These are phyloP conservation scores for Exserohilum turcica DNA, from an alignment of 2,329 filamentous ascomycete genomes.

Conservation along the genomic window DNA sequence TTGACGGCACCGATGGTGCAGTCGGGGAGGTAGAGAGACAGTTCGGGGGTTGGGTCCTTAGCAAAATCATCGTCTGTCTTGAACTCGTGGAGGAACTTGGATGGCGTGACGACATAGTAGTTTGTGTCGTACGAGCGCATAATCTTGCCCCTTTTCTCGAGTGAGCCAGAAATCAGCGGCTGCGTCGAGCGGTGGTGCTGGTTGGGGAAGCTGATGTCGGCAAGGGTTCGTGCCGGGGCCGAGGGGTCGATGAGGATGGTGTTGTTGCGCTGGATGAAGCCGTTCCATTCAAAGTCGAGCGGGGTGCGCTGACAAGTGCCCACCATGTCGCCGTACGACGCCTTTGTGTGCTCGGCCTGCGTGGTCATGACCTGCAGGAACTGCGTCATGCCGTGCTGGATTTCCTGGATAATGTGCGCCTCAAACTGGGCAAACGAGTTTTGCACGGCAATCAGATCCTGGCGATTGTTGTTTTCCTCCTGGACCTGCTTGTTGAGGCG, in stretches of 20 bases:
- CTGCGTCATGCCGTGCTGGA: slow-evolving; percentile 81
- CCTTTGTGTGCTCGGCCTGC: slow-evolving; percentile 80
- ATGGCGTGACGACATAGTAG: slow-evolving; percentile 89
- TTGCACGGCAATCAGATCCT: slow-evolving; percentile 91
- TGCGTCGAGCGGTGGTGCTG: slow-evolving; percentile 80
- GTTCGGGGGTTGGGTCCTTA: slow-evolving; percentile 79
- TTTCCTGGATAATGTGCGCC: slow-evolving; percentile 77
- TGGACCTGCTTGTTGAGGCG: slow-evolving; percentile 87
- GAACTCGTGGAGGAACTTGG: slow-evolving; percentile 93
- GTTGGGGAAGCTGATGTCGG: slow-evolving; percentile 82
- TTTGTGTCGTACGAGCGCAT: slow-evolving; percentile 78
- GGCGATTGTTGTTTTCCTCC: slow-evolving; percentile 94
- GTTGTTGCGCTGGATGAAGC: slow-evolving; percentile 74
- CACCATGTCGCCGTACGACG: slow-evolving; percentile 84
- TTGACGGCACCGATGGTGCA: slow-evolving; percentile 74
- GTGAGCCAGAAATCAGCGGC: slow-evolving; percentile 81
- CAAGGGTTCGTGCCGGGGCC: slow-evolving; percentile 72
- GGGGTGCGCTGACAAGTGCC: slow-evolving; percentile 76
- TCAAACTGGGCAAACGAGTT: slow-evolving; percentile 88
- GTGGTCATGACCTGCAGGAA: slow-evolving; percentile 81
- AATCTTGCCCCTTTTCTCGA: slow-evolving; percentile 90
- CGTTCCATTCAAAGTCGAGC: slow-evolving; percentile 87
- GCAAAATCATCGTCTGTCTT: slow-evolving; percentile 81
- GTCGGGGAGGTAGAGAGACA: slow-evolving; percentile 91
- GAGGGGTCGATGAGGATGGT: slow-evolving; percentile 78